phyloP scores from a whole-genome alignment of 306 rosid genomes.

The Gastrolobium villosum region DNA sequence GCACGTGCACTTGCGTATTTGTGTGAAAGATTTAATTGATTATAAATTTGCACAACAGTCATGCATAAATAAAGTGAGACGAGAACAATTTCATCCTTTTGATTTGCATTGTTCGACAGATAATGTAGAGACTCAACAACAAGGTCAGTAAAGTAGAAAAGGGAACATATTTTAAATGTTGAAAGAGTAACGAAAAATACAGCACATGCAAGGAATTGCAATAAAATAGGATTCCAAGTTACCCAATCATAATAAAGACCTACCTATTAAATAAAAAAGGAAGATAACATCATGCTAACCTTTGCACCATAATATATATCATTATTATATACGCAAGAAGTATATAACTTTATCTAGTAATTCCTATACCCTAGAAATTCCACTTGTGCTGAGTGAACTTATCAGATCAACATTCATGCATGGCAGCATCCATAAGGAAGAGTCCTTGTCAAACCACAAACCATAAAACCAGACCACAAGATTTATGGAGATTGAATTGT shows the following conservation, averaged over 20 bases:
- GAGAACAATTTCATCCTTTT: too few relatives aligned
- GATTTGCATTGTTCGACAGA: slow-evolving; percentile 20
- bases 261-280: slow-evolving; percentile 16
- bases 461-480: slow-evolving; percentile 68
- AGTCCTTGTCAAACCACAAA: slow-evolving; percentile 84
- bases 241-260: slow-evolving; percentile 11
- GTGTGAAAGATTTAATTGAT: too few relatives aligned
- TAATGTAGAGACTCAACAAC: slow-evolving; percentile 30
- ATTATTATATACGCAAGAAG: slow-evolving; percentile 60
- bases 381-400: slow-evolving; percentile 60
- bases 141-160: slow-evolving; percentile 26
- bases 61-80: too few relatives aligned
- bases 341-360: slow-evolving; percentile 72
- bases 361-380: slow-evolving; percentile 67
- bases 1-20: too few relatives aligned
- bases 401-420: slow-evolving; percentile 82
- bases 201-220: slow-evolving; percentile 28
- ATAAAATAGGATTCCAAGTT: neutral
- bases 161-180: slow-evolving; percentile 14
- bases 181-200: slow-evolving; percentile 33
- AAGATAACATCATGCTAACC: slow-evolving; percentile 58
- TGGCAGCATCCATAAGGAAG: slow-evolving; percentile 93
- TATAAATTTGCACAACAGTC: too few relatives aligned
- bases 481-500: slow-evolving; percentile 22
- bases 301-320: slow-evolving; percentile 65